Conservation (phyloP, 1,284 basidiomycete genomes). For the Microbotryum saponariae region DNA sequence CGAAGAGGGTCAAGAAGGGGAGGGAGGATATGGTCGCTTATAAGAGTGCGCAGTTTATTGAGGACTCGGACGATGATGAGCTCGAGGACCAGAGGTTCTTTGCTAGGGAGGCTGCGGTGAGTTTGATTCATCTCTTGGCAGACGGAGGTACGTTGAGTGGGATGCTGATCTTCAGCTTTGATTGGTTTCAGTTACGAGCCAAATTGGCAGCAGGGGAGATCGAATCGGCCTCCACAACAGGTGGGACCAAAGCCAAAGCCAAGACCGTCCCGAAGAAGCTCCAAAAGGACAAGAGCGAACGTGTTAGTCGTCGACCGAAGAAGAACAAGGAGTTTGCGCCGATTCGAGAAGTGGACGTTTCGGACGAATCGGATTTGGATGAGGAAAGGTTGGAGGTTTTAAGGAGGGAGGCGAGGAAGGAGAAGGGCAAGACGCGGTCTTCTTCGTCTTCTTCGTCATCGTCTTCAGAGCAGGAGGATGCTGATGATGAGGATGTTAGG, state of each 20-base stretch:
- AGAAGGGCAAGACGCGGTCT: not conserved
- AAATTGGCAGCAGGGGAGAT: constrained; percentile 18
- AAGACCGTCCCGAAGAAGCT: constrained; percentile 3
- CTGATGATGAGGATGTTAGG: not conserved
- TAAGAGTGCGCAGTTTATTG: constrained; percentile 82
- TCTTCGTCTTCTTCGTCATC: too few relatives aligned
- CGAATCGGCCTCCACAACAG: constrained; percentile 1
- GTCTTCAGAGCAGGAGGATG: not conserved
- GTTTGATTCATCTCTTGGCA: constrained; percentile 37
- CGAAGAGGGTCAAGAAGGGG: constrained; percentile 34
- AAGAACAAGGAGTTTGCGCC: not conserved
- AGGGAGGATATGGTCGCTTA: constrained; percentile 60
- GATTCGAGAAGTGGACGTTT: constrained; percentile 7
- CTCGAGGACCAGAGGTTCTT: constrained; percentile 57
- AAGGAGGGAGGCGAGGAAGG: constrained; percentile 4
- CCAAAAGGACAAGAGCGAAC: not conserved
- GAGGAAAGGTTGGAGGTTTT: constrained; percentile 14
- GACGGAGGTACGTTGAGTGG: too few relatives aligned
- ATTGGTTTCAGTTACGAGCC: constrained; percentile 11
- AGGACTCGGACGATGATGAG: constrained; percentile 53
- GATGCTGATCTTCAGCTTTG: too few relatives aligned
- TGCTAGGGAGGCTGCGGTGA: constrained; percentile 57
- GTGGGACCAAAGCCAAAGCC: constrained; percentile 7
- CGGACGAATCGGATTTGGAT: constrained; percentile 22
- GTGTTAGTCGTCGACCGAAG: not conserved